Conservation (phyloP, 805 yeast species). For the Ogataea siamensis region DNA sequence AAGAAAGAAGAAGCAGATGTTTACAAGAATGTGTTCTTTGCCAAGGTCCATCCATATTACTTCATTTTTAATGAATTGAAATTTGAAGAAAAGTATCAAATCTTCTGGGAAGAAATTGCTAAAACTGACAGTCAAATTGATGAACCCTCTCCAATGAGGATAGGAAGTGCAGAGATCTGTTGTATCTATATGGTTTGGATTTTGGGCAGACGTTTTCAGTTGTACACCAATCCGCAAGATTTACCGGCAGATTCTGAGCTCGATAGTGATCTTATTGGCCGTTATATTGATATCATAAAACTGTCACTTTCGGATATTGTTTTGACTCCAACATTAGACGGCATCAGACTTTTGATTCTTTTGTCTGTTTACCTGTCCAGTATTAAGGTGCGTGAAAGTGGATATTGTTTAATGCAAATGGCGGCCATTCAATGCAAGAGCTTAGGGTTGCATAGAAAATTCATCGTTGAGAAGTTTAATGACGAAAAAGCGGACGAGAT, state of each 20-base stretch:
- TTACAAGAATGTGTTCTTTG: constrained; percentile 40
- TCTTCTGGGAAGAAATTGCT: constrained; percentile 39
- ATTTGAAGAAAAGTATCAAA: constrained; percentile 36
- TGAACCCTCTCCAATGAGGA: constrained; percentile 18
- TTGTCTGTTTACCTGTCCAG: constrained; percentile 44
- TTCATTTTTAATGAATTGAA: constrained; percentile 38
- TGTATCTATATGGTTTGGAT: constrained; percentile 49
- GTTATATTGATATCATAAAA: constrained; percentile 41
- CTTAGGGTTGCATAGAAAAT: constrained; percentile 45
- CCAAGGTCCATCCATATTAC: constrained; percentile 43
- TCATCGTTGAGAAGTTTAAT: constrained; percentile 36
- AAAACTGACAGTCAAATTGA: constrained; percentile 11
- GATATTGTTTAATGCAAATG: constrained; percentile 45
- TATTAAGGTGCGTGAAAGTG: constrained; percentile 45
- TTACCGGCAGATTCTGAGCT: constrained; percentile 24
- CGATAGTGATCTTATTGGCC: constrained; percentile 29
- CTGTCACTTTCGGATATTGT: constrained; percentile 43
- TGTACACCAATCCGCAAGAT: constrained; percentile 27
- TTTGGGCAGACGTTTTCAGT: constrained; percentile 36
- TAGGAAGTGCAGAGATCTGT: constrained; percentile 39
- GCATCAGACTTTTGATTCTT: constrained; percentile 42
- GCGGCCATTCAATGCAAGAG: constrained; percentile 48
- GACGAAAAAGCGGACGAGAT: constrained; percentile 38
- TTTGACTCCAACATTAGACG: constrained; percentile 43
- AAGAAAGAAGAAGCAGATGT: constrained; percentile 36